Conservation (phyloP, 768 basidiomycete genomes). For the Trametes cingulata region DNA sequence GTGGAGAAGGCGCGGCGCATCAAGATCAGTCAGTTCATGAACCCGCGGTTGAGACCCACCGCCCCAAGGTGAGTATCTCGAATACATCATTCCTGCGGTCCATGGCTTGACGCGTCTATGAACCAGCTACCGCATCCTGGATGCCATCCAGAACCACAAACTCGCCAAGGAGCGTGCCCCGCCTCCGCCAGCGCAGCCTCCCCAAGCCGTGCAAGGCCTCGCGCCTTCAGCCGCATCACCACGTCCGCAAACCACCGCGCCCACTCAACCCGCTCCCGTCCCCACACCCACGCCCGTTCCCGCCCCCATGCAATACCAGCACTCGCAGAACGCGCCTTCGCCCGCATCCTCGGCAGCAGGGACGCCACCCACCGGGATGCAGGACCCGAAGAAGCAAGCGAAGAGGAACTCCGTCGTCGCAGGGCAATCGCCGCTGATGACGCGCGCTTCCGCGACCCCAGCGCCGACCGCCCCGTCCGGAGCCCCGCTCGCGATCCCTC, state of each 20-base stretch:
- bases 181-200: not conserved
- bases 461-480: slow-evolving; percentile 19
- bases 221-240: slow-evolving; percentile 1
- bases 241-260: not conserved
- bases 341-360: slow-evolving; percentile 7
- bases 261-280: slow-evolving; percentile 1
- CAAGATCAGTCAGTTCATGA: slow-evolving; percentile 82
- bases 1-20: slow-evolving; percentile 68
- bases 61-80: slow-evolving; percentile 4
- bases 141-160: slow-evolving; percentile 37
- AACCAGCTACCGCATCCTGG: slow-evolving; percentile 59
- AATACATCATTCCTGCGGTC: not conserved
- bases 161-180: slow-evolving; percentile 13
- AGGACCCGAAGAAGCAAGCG: slow-evolving; percentile 8
- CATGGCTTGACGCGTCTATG: not conserved
- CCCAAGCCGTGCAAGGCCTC: not conserved
- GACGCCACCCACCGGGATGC: not conserved
- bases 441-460: slow-evolving; percentile 23
- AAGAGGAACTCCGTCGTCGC: slow-evolving; percentile 8
- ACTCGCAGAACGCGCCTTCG: not conserved
- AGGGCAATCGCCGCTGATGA: slow-evolving; percentile 15
- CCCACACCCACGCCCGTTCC: slow-evolving; percentile 8
- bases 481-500: slow-evolving; percentile 26
- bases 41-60: slow-evolving; percentile 41
- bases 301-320: slow-evolving; percentile 1